Evolutionary conservation across 1,284 basidiomycete genomes (phyloP), one percentile per base, ranked within the genome.

Genomic region (Neolentinus lepideus): DNA sequence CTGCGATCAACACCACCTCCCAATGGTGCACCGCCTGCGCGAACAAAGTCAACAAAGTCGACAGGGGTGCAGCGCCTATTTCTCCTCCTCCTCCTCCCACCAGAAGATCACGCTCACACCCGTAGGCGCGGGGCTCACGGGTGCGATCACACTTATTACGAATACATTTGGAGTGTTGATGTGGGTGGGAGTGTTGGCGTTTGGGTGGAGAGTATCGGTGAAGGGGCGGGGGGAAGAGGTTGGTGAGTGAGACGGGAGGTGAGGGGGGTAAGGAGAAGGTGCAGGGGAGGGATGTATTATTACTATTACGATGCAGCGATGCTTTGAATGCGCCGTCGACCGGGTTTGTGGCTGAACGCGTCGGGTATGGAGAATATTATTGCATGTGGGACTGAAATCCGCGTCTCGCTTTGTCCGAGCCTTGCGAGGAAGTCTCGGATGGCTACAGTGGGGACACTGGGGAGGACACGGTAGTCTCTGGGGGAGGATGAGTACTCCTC

Each of bases 1-100:
- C 68, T 26, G 72, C 71, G 3, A 72, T 88, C 57, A 79, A 81
- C 58, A 76, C 74, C 25, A 81, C 79, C 0, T 68, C 76, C 2
- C 62, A 77, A 19, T 88, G 85, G 85, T 88, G 85, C 65, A 63
- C 66, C 6, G 69, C 73, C 8, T 88, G 85, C 68, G 67, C 67
- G n/a, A n/a, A n/a, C n/a, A n/a, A n/a, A n/a, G n/a, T n/a, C 27
- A 86, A 86, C 67, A 75, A 69, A 1, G 62, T 75, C 54, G 74
- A 77, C 57, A 71, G 84, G 54, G 84, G 16, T 87, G 85, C 57
- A 77, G 65, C 22, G 75, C 74, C 11, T 67, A 85, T 48, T 62
- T 69, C 11, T 63, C 74, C 21, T 67, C 72, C 8, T 59, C 71
- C 6, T 60, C 58, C 4, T 56, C 62, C 56, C 68, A 72, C 53